Percentiles rank a stretch among this genome's conserved stretches.
Conservation (phyloP, 1,284 basidiomycete species). For the Heterobasidion occidentale region DNA sequence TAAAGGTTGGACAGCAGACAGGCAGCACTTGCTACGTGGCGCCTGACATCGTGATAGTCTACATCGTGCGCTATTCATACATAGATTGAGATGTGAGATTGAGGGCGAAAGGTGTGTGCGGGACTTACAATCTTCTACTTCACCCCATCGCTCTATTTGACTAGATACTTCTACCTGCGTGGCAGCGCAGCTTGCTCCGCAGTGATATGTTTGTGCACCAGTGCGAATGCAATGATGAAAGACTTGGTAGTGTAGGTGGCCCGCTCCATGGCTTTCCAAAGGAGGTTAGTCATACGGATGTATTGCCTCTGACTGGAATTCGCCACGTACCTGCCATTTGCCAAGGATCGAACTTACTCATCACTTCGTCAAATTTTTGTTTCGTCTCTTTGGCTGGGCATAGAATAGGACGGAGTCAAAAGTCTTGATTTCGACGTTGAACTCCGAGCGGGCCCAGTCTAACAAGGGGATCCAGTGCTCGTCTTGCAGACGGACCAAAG, state of each 20-base stretch:
- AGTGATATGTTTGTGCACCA: constrained; percentile 69
- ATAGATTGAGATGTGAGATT: constrained; percentile 2
- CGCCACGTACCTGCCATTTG: constrained; percentile 74
- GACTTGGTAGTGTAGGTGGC: constrained; percentile 89
- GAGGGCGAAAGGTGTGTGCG: neutral
- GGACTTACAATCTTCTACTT: constrained; percentile 94
- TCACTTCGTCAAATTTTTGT: constrained; percentile 45
- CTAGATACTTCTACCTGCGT: constrained; percentile 91
- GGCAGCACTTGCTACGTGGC: constrained; percentile 79
- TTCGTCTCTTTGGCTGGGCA: constrained; percentile 66
- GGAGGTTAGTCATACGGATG: neutral
- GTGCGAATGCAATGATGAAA: constrained; percentile 81
- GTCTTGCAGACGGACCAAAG: constrained; percentile 76
- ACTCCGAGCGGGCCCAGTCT: constrained; percentile 67
- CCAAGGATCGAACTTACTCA: constrained; percentile 70
- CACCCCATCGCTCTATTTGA: constrained; percentile 96
- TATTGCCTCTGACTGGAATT: neutral
- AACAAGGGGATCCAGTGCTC: constrained; percentile 88
- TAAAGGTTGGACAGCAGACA: constrained; percentile 35
- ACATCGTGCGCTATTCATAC: constrained; percentile 79
- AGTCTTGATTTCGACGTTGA: constrained; percentile 57
- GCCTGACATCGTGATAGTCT: constrained; percentile 89
- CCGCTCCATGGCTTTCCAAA: constrained; percentile 76
- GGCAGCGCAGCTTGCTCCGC: constrained; percentile 80
- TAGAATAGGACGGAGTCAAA: constrained; percentile 64